Conservation (phyloP, 2,329 filamentous ascomycete species). For the Aspergillus japonicus region DNA sequence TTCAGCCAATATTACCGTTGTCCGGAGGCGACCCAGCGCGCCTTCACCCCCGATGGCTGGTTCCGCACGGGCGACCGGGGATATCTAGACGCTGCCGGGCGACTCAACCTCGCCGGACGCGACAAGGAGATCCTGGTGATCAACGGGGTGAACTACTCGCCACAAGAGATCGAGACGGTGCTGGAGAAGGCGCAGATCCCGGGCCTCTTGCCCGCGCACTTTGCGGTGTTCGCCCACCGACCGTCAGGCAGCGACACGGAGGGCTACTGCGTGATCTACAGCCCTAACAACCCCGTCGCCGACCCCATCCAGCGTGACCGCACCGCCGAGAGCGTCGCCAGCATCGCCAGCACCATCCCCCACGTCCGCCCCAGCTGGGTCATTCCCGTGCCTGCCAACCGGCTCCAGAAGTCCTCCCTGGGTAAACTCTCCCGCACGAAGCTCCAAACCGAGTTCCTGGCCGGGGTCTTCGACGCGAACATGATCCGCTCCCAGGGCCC, state of each 20-base stretch:
- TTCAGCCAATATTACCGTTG: slow-evolving; percentile 24
- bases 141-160: neutral
- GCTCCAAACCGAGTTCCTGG: neutral
- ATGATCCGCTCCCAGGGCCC: neutral
- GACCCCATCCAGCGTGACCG: neutral
- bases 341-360: neutral
- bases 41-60: slow-evolving; percentile 25
- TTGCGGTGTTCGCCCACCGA: neutral
- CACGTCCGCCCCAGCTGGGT: neutral
- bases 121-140: neutral
- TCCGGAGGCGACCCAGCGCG: slow-evolving; percentile 12
- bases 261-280: neutral
- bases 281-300: neutral
- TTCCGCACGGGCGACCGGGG: slow-evolving; percentile 25
- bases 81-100: slow-evolving; percentile 37
- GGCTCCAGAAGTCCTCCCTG: neutral
- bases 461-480: neutral
- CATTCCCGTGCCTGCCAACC: neutral
- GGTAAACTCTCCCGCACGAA: neutral
- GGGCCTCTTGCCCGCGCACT: neutral
- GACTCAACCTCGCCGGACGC: slow-evolving; percentile 42
- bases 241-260: neutral
- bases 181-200: neutral
- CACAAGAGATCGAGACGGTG: neutral
- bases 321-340: neutral